Evolutionary conservation across 73 alveolate genomes (phyloP), one percentile per base, ranked within the genome.

Genomic region (Paramecium bursaria): DNA sequence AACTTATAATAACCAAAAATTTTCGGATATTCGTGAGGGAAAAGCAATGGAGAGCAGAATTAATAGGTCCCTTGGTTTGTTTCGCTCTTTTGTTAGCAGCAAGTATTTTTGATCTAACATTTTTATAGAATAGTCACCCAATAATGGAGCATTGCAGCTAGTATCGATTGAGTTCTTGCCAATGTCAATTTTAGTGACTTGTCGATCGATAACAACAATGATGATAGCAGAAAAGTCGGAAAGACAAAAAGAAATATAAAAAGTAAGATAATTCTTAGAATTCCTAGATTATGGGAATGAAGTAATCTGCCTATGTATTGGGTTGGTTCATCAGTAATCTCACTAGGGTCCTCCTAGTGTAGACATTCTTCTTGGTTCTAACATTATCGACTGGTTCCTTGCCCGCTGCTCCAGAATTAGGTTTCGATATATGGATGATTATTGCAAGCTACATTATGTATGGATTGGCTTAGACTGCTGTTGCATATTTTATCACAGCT

Each of bases 241-340:
- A 57, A 57, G 76, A 57, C 51, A 57, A 27, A 57, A 57, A 5
- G 76, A 57, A 50, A 57, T 57, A 1, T 57, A 57, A 57, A 57
- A 57, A 44, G 76, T 57, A 57, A 57, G 2, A 10, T 57, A n/a
- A n/a, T n/a, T n/a, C n/a, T n/a, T n/a, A n/a, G n/a, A n/a, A n/a
- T n/a, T n/a, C n/a, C n/a, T n/a, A 57, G 76, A 57, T 57, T 57
- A 57, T 57, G 49, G 76, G 76, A 10, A 29, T 57, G 14, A 23
- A 57, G 14, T 27, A 44, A 29, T 26, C 50, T 11, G 76, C 76
- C 4, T 57, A 57, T 29, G 7, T 17, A 57, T 29, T 57, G 6
- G 76, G 76, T 25, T 57, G 76, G 76, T 25, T 57, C 15, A 13
- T 57, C 1, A 29, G 21, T 26, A 57, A 29, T 29, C 15, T 26